A percentile compares a stretch with the other conserved stretches of the same genome.
Conservation (phyloP, 1,284 basidiomycete species). For the Papiliotrema terrestris region DNA sequence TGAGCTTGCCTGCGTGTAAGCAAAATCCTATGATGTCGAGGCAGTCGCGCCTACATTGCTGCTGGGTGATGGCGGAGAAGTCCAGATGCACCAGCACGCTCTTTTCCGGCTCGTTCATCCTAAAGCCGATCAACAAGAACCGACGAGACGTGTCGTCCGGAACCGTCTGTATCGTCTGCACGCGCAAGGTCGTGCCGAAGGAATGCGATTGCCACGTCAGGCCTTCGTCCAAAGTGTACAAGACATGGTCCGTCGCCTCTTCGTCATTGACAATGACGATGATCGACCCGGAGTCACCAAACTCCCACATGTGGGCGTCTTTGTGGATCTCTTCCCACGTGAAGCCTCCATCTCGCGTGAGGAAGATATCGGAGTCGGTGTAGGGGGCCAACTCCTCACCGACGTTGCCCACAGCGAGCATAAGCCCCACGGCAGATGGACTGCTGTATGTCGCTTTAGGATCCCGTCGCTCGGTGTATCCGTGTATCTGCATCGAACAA, state of each 20-base stretch:
- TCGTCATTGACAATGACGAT: constrained; percentile 94
- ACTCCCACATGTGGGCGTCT: constrained; percentile 96
- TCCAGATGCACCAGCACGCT: constrained; percentile 81
- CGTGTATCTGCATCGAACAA: constrained; percentile 87
- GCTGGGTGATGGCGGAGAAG: constrained; percentile 71
- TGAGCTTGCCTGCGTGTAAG: constrained; percentile 60
- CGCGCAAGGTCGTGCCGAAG: constrained; percentile 74
- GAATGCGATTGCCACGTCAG: constrained; percentile 80
- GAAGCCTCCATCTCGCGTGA: constrained; percentile 93
- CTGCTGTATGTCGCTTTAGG: constrained; percentile 87
- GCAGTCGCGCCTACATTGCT: constrained; percentile 60
- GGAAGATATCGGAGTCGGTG: constrained; percentile 87
- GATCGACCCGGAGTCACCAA: constrained; percentile 93
- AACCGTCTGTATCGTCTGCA: constrained; percentile 79
- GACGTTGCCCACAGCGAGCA: constrained; percentile 97
- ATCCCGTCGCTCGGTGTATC: constrained; percentile 89
- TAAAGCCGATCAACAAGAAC: constrained; percentile 79
- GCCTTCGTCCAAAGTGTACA: constrained; percentile 88
- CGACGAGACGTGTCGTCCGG: constrained; percentile 84
- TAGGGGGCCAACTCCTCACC: constrained; percentile 79
- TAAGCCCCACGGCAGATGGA: constrained; percentile 83
- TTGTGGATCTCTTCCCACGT: constrained; percentile 99
- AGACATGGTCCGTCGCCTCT: constrained; percentile 79
- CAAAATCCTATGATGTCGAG: constrained; percentile 3
- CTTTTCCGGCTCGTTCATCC: constrained; percentile 54